These are phyloP conservation scores for Dendrobium chrysotoxum DNA, from an alignment of 106 monocot species.

Conservation along the genomic window DNA sequence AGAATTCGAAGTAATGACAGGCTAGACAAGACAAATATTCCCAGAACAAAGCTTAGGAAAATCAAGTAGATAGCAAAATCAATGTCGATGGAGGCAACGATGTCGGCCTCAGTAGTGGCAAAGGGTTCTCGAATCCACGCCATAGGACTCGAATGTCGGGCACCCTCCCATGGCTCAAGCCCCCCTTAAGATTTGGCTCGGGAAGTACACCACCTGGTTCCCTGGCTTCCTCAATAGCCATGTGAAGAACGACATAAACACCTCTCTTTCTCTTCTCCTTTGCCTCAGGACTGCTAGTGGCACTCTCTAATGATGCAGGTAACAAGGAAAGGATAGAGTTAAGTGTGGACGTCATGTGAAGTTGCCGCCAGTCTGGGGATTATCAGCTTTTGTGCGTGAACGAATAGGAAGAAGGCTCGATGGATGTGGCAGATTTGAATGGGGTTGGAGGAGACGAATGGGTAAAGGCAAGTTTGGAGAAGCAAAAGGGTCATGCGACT, in stretches of 20 bases:
- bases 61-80: conserved; percentile 80
- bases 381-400: too few relatives aligned
- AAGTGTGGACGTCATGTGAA: too few relatives aligned
- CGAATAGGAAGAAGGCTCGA: too few relatives aligned
- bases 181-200: conserved; percentile 44
- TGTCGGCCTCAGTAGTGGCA: conserved; percentile 51
- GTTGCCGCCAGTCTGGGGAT: too few relatives aligned
- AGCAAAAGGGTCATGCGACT: too few relatives aligned
- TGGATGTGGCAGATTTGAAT: too few relatives aligned
- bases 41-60: conserved; percentile 67
- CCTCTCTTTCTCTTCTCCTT: conserved; percentile 9
- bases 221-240: conserved; percentile 68
- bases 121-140: conserved; percentile 71
- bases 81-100: conserved; percentile 58
- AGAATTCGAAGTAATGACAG: conserved; percentile 67
- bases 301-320: background rate
- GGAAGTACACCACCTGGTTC: conserved; percentile 86
- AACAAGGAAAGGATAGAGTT: background rate
- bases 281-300: background rate
- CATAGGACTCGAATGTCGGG: conserved; percentile 38
- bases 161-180: conserved; percentile 35
- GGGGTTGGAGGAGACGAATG: too few relatives aligned
- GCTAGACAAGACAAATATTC: conserved; percentile 79
- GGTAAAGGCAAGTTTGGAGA: too few relatives aligned
- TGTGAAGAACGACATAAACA: conserved; percentile 48